Evolutionary conservation across 768 basidiomycete genomes (phyloP).

Genomic region (Suillus placidus): DNA sequence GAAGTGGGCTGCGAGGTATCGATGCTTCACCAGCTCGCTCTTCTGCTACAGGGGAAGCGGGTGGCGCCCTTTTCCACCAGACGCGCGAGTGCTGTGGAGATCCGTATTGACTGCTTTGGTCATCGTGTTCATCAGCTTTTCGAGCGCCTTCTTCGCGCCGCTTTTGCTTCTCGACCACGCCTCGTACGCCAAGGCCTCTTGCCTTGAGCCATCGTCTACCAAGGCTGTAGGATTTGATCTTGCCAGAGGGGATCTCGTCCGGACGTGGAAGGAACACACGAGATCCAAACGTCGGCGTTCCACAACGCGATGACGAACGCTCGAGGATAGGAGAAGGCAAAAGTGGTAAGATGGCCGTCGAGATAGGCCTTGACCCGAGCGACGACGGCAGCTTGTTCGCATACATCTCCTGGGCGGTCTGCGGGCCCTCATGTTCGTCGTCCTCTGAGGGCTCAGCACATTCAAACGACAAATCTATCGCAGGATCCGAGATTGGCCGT

Average conservation of each 20-base stretch:
- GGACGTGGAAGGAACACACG: constrained; percentile 34
- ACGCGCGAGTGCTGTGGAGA: constrained; percentile 28
- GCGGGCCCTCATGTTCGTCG: neutral
- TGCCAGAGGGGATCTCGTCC: constrained; percentile 25
- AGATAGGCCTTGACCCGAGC: neutral
- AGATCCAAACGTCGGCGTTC: constrained; percentile 66
- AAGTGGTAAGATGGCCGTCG: constrained; percentile 13
- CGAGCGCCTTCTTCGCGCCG: constrained; percentile 16
- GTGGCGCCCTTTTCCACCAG: constrained; percentile 33
- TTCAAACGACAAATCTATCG: neutral
- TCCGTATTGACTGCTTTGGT: constrained; percentile 7
- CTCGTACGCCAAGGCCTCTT: constrained; percentile 31
- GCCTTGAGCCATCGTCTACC: constrained; percentile 34
- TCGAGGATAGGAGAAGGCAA: constrained; percentile 38
- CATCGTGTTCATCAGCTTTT: neutral
- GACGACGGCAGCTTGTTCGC: neutral
- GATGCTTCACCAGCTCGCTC: constrained; percentile 17
- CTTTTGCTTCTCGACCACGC: constrained; percentile 25
- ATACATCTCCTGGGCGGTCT: neutral
- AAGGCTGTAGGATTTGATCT: constrained; percentile 15
- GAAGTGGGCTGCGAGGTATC: constrained; percentile 12
- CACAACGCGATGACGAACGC: constrained; percentile 54
- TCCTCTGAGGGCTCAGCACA: constrained; percentile 5
- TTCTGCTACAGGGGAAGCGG: constrained; percentile 13
- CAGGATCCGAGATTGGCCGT: neutral